Base-by-base conservation (phyloP, 139 green algal species). In the Pedinophyceae sp. region DNA sequence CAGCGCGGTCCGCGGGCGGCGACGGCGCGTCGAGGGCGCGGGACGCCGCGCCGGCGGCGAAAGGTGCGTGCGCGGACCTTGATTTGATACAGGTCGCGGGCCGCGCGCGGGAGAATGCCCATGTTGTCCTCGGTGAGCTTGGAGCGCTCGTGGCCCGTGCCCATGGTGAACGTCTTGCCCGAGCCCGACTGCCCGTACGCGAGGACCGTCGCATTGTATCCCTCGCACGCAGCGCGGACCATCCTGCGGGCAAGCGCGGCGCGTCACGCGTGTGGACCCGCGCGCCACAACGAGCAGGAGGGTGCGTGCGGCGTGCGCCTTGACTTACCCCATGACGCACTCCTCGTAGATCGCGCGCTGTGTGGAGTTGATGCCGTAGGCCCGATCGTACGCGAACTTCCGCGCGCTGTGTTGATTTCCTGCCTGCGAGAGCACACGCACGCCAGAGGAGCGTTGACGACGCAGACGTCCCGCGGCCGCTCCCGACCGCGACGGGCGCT, bases 171-270 rank as follows among this genome's bases (percentile, higher is more conserved):
- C 25, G 50, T 55, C 28, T 55, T 55, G 10, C 50, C 50, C 16
- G 22, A 41, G 5, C 50, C 57, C 30, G 57, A 55, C 48, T 62
- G 57, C 47, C 59, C 59, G 51, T 66, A 66, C 23, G 59, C 59
- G 6, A 66, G 53, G 4, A 66, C 28, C 20, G 57, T 62, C 17
- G 57, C 57, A 47, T 62, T 62, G 47, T 47, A 43, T 7, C 34
- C 34, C 34, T 43, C 34, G 10, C 7, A 13, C 34, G 13, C 34
- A 7, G 34, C 34, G 34, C 13, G 10, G 10, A 43, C 13, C 34
- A 43, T 43, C 34, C 10, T 7, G 10, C 34, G 34, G 13, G n/a
- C n/a, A n/a, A n/a, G n/a, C n/a, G n/a, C n/a, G n/a, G n/a, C n/a
- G n/a, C n/a, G n/a, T n/a, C n/a, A n/a, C n/a, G n/a, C n/a, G n/a